Percentiles rank a stretch among this genome's conserved stretches.
phyloP scores from a whole-genome alignment of 179 eudicot genomes.

The Pouteria campechiana region DNA sequence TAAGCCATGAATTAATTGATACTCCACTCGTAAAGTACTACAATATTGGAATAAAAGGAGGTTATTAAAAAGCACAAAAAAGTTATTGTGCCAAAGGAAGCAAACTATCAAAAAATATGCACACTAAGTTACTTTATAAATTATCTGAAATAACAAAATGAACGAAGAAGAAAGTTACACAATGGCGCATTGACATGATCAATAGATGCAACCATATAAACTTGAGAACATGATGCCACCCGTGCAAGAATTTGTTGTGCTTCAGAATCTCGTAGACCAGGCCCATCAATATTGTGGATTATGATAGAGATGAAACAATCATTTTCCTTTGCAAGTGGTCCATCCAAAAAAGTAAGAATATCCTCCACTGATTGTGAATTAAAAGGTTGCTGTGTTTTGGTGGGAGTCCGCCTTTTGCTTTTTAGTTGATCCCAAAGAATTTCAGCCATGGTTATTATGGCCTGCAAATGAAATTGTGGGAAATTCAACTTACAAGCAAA shows the following conservation, averaged over 20 bases:
- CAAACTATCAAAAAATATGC: too few species aligned
- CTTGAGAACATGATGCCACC: slow-evolving; percentile 70
- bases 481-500: too few species aligned
- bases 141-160: not conserved
- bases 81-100: too few species aligned
- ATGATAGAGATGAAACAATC: slow-evolving; percentile 53
- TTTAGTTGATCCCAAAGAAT: slow-evolving; percentile 65
- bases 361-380: slow-evolving; percentile 56
- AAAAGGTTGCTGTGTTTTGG: slow-evolving; percentile 48
- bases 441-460: slow-evolving; percentile 59
- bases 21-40: too few species aligned
- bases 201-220: slow-evolving; percentile 75
- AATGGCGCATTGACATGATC: slow-evolving; percentile 90
- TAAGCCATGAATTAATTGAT: too few species aligned
- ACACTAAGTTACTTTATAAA: too few species aligned
- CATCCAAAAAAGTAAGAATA: slow-evolving; percentile 63
- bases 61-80: too few species aligned
- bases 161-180: slow-evolving; percentile 31
- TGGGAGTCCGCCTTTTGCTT: slow-evolving; percentile 23
- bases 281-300: slow-evolving; percentile 91
- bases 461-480: slow-evolving; percentile 36
- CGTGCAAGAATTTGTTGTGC: slow-evolving; percentile 74
- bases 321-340: slow-evolving; percentile 25
- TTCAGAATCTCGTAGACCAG: slow-evolving; percentile 78
- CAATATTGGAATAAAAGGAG: too few species aligned